Conservation (phyloP, 257 asterid genomes). For the Nicotiana knightiana region DNA sequence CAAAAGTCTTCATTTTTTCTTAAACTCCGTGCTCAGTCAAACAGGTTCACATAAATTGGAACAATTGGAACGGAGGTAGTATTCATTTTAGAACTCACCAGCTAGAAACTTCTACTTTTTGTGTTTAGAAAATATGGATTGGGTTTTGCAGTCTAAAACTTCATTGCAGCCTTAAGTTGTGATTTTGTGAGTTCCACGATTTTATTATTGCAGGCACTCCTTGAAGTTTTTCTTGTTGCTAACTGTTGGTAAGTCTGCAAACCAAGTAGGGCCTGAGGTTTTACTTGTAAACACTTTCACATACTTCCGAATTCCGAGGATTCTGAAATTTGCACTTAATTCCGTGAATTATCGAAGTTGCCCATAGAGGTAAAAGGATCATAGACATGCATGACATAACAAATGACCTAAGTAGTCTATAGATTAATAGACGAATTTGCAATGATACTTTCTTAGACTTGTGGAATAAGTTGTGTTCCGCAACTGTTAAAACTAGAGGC, state of each 20-base stretch:
- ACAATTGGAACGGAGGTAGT: too few relatives aligned
- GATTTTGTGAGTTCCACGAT: background rate
- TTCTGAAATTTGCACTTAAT: background rate
- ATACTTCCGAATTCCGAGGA: background rate
- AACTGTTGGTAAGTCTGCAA: background rate
- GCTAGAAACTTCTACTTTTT: background rate
- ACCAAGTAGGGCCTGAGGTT: background rate
- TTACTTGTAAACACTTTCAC: background rate
- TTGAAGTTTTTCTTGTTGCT: background rate
- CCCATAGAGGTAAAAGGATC: background rate
- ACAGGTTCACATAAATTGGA: too few relatives aligned
- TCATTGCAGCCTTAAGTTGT: background rate
- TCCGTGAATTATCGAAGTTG: background rate
- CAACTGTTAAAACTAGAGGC: background rate
- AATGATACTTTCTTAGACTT: background rate
- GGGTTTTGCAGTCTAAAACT: background rate
- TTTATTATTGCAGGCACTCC: background rate
- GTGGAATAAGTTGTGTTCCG: background rate
- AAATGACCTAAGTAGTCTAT: background rate
- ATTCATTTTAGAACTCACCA: background rate
- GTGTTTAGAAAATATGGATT: background rate
- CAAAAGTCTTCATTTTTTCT: too few relatives aligned
- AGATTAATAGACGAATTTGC: background rate
- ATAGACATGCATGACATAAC: background rate
- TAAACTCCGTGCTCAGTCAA: too few relatives aligned